Evolutionary conservation across 2,329 filamentous ascomycete species (phyloP), one percentile per base, ranked within the genome.

Genomic region (Sporothrix dimorphospora): DNA sequence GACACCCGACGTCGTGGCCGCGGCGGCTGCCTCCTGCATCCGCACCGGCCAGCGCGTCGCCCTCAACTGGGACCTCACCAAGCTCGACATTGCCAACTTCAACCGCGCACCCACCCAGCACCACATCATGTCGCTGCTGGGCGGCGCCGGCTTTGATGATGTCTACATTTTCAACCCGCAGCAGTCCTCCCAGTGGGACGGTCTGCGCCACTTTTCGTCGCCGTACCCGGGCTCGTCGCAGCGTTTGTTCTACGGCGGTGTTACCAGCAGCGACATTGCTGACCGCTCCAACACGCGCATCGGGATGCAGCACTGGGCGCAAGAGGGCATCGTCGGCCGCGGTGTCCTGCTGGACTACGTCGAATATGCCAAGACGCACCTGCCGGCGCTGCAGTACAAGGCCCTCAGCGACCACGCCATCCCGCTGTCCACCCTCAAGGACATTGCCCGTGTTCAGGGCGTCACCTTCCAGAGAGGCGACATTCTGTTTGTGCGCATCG

Each of bases 331-430:
- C 67, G 78, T 77, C 78, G 85, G 85, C 4, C 83, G 86, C 9
- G 86, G 85, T 2, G 83, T 87, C 6, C 78, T 87, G 8, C 79
- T 87, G 0, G 86, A 87, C 78, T 88, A 85, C 69, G 81, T 78
- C 5, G 79, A 80, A 5, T 87, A 82, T 79, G 83, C 71, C 59
- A 55, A 45, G 12, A 57, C 47, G n/a, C 71, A 70, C 40, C 59
- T 47, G 24, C 68, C 65, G 4, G 55, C 30, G 11, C 82, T 84
- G 71, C 79, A 78, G 53, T 71, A 76, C 55, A 72, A 67, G 57
- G 76, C 81, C 30, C 80, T 87, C 75, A 80, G 83, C 42, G 76
- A 79, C 21, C 79, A 84, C 76, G 76, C 78, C 38, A 79, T 85
- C 55, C 77, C 78, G 51, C 75, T 77, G 3, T 16, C 11, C 30